These are phyloP conservation scores for Saksenaea vasiformis DNA, from an alignment of 371 early-diverging fungal genomes.

Conservation along the genomic window DNA sequence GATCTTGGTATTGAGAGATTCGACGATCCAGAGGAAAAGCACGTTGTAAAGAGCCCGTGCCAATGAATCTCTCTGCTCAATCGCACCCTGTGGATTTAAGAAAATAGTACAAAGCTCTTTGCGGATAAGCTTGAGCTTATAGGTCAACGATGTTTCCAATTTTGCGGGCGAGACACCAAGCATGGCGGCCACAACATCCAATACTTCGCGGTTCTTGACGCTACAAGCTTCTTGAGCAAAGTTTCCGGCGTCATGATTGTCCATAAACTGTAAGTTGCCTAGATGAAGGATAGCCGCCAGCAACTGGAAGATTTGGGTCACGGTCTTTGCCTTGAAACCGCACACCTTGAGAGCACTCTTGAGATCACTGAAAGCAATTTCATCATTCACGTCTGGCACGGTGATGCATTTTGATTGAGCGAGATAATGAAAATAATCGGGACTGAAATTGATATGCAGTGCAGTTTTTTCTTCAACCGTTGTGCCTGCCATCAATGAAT, in stretches of 20 bases:
- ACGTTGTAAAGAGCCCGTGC: constrained; percentile 43
- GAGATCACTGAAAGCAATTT: constrained; percentile 63
- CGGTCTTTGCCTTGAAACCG: constrained; percentile 76
- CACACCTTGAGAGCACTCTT: constrained; percentile 73
- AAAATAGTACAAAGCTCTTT: constrained; percentile 66
- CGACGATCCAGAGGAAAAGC: constrained; percentile 49
- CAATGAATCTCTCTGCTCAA: constrained; percentile 43
- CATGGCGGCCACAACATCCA: constrained; percentile 77
- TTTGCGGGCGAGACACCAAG: constrained; percentile 77
- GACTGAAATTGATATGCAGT: constrained; percentile 41
- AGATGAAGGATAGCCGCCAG: constrained; percentile 81
- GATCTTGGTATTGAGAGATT: constrained; percentile 42
- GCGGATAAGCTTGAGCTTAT: constrained; percentile 46
- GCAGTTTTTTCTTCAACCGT: constrained; percentile 47
- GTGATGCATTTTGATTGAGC: constrained; percentile 36
- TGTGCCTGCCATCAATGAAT: constrained; percentile 73
- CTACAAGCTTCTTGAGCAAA: constrained; percentile 59
- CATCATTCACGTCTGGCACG: constrained; percentile 43
- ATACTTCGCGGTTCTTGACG: constrained; percentile 63
- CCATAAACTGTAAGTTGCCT: constrained; percentile 66
- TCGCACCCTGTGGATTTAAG: constrained; percentile 58
- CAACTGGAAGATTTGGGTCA: constrained; percentile 69
- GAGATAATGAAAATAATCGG: constrained; percentile 43
- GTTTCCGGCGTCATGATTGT: constrained; percentile 28
- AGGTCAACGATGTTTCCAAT: constrained; percentile 60